These are phyloP conservation scores for Claviceps purpurea DNA, from an alignment of 2,329 filamentous ascomycete species.

Conservation along the genomic window DNA sequence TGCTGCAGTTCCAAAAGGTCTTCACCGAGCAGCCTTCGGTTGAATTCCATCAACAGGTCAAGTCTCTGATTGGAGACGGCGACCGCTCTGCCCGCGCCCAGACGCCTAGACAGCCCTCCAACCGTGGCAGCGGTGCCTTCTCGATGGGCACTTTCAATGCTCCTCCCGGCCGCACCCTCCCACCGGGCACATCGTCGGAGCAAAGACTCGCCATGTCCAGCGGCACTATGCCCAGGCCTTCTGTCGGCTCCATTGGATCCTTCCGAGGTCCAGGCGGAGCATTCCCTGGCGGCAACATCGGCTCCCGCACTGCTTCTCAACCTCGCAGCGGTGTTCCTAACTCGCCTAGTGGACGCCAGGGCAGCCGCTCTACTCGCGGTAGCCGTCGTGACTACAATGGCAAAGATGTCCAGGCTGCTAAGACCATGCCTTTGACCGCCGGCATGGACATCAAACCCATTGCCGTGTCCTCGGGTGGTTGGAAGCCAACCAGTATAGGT, in stretches of 20 bases:
- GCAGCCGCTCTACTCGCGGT: constrained; percentile 47
- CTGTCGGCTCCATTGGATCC: constrained; percentile 27
- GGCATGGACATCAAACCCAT: constrained; percentile 74
- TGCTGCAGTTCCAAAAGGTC: constrained; percentile 89
- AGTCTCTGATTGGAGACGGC: constrained; percentile 70
- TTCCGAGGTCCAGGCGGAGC: constrained; percentile 33
- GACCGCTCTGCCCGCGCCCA: constrained; percentile 45
- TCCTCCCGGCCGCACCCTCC: constrained; percentile 42
- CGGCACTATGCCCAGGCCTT: constrained; percentile 32
- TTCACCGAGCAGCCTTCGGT: constrained; percentile 94
- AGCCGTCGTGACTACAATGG: constrained; percentile 49
- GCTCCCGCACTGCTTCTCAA: constrained; percentile 45
- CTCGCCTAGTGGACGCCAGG: constrained; percentile 50
- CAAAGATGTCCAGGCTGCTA: constrained; percentile 59
- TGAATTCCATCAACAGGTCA: constrained; percentile 87
- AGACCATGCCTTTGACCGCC: constrained; percentile 83
- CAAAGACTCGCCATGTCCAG: constrained; percentile 58
- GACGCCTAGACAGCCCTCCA: constrained; percentile 41
- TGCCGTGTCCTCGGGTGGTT: constrained; percentile 57
- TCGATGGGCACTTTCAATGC: constrained; percentile 61
- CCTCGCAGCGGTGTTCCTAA: constrained; percentile 48
- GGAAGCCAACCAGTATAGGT: constrained; percentile 71
- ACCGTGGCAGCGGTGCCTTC: constrained; percentile 35
- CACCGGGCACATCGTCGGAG: constrained; percentile 63
- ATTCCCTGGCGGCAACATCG: constrained; percentile 53